These are phyloP conservation scores for Biscogniauxia sp. DNA, from an alignment of 2,329 filamentous ascomycete genomes.

Conservation along the genomic window DNA sequence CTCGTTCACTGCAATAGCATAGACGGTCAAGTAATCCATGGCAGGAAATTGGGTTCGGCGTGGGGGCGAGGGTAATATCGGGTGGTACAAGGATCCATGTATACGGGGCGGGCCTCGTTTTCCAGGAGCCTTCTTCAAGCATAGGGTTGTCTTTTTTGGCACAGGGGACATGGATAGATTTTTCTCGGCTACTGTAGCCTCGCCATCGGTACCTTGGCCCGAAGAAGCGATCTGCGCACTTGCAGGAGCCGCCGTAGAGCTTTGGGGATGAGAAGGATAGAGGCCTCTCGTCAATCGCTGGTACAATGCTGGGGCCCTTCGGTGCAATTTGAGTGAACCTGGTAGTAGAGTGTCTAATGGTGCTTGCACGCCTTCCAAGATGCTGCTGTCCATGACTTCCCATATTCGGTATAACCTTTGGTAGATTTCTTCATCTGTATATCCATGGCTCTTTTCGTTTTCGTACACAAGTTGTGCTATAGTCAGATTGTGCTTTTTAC, in stretches of 20 bases:
- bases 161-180: conserved; percentile 5
- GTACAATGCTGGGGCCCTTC: conserved; percentile 46
- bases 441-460: conserved; percentile 51
- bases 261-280: conserved; percentile 37
- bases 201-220: neutral
- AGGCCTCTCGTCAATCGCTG: conserved; percentile 44
- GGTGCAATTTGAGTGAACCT: conserved; percentile 46
- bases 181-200: neutral
- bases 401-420: conserved; percentile 48
- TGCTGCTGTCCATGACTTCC: conserved; percentile 52
- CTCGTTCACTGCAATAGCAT: conserved; percentile 52
- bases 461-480: conserved; percentile 52
- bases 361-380: conserved; percentile 48
- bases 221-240: conserved; percentile 18
- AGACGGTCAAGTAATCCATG: conserved; percentile 50
- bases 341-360: conserved; percentile 41
- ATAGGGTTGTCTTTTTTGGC: conserved; percentile 12
- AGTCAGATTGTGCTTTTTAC: conserved; percentile 49
- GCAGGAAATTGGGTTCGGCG: conserved; percentile 48
- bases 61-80: conserved; percentile 43
- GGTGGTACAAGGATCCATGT: conserved; percentile 45
- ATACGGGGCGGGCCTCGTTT: conserved; percentile 39
- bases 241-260: conserved; percentile 9
- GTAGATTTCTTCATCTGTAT: conserved; percentile 47
- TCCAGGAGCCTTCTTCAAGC: conserved; percentile 15